These are phyloP conservation scores for Fusarium pininemorale DNA, from an alignment of 2,329 filamentous ascomycete species.

Conservation along the genomic window DNA sequence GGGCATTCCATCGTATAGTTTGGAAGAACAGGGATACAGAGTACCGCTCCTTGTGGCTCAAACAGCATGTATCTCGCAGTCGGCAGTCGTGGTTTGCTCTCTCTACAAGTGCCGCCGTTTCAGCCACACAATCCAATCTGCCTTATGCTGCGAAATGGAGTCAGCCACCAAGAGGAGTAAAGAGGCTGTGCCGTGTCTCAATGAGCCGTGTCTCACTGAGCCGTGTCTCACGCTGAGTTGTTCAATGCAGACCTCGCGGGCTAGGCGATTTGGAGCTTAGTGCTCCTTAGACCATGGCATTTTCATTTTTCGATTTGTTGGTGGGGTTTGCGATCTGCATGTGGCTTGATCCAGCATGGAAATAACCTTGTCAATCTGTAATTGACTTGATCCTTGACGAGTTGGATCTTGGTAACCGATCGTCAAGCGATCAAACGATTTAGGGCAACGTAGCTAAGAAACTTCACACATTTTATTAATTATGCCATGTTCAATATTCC, in stretches of 20 bases:
- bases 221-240: not conserved
- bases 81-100: not conserved
- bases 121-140: not conserved
- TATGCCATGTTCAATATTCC: not conserved
- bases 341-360: not conserved
- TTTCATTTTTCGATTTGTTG: too few species aligned
- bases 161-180: not conserved
- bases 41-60: not conserved
- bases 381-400: not conserved
- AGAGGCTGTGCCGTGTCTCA: not conserved
- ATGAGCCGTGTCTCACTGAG: not conserved
- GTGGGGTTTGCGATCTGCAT: too few species aligned
- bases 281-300: rapidly evolving
- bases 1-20: not conserved
- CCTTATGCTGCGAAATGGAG: not conserved
- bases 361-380: not conserved
- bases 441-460: not conserved
- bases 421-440: not conserved
- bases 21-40: too few species aligned
- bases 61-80: not conserved
- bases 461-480: not conserved
- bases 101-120: not conserved
- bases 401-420: not conserved
- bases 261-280: not conserved
- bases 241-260: not conserved